Base-by-base conservation (phyloP, 2,329 filamentous ascomycete species). In the Thermomyces lanuginosus region DNA sequence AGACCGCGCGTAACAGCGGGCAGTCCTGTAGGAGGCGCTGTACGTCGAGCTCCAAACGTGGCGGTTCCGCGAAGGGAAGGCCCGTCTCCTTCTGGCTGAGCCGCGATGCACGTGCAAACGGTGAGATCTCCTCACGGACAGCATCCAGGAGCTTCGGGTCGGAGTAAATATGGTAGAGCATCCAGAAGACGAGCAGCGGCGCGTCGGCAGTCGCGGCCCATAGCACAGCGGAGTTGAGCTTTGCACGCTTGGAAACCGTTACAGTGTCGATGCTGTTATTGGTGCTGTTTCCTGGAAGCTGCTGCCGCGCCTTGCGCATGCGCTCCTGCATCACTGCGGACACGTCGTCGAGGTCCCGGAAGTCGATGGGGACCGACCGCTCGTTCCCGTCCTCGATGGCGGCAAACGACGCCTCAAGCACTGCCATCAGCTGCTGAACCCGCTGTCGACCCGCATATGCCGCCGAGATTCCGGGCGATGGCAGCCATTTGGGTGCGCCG, bases 161-260 rank as follows among this genome's bases (percentile, higher is more conserved):
- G 1, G 54, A 44, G 28, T 58, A 53, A 20, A 67, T 53, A 25
- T 60, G 56, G 14, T 61, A 44, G 6, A 65, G 34, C 33, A 58
- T 55, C 61, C 63, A 67, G 39, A 63, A 66, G n/a, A 60, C 51
- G 28, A 69, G 43, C 3, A 56, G 53, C 26, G 60, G 60, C 4
- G 60, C 54, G 35, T 70, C 67, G 9, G 60, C 60, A 36, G 66
- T 62, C 40, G 64, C 49, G 6, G 63, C 63, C 65, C 66, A 71
- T 13, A 69, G 43, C 5, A 69, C 39, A n/a, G 54, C 54, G n/a
- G 63, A 39, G 29, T 67, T 61, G 22, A 45, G 43, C 3, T 48
- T 39, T 8, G 48, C 54, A 12, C 57, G 54, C 10, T 52, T 50
- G 18, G 42, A 34, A 4, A 52, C 35, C 2, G 52, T 46, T n/a